These are phyloP conservation scores for Amanita brunnescens DNA, from an alignment of 768 basidiomycete genomes.

Conservation along the genomic window DNA sequence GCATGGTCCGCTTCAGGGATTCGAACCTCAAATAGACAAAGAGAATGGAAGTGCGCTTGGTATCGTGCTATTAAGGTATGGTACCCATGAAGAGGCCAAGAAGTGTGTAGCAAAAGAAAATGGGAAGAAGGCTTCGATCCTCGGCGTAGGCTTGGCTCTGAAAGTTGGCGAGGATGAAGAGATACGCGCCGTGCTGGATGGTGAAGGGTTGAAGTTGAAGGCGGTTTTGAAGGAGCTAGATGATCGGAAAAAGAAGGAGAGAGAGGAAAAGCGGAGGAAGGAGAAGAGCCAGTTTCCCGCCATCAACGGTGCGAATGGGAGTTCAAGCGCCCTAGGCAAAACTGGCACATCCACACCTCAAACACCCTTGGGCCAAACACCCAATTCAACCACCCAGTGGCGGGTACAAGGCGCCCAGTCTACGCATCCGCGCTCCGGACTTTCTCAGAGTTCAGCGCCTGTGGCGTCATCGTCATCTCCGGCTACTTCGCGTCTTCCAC, in stretches of 20 bases:
- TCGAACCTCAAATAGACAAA: conserved; percentile 74
- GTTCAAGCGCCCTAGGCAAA: conserved; percentile 8
- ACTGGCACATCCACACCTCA: conserved; percentile 9
- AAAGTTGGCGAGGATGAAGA: conserved; percentile 38
- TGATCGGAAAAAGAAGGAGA: conserved; percentile 39
- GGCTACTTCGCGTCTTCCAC: conserved; percentile 5
- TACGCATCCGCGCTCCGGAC: conserved; percentile 3
- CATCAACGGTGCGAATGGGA: conserved; percentile 7
- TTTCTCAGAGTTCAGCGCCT: conserved; percentile 4
- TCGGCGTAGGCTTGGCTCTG: conserved; percentile 22
- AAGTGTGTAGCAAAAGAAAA: conserved; percentile 58
- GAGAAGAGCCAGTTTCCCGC: conserved; percentile 16
- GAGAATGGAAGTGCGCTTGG: conserved; percentile 79
- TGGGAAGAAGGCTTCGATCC: conserved; percentile 45
- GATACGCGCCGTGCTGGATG: conserved; percentile 74
- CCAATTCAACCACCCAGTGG: conserved; percentile 7
- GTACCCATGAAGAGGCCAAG: conserved; percentile 58
- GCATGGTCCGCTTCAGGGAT: conserved; percentile 53
- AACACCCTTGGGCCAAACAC: conserved; percentile 10
- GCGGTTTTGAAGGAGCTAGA: conserved; percentile 63
- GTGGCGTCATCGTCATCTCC: conserved; percentile 7
- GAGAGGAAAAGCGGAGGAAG: conserved; percentile 33
- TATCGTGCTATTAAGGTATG: conserved; percentile 66
- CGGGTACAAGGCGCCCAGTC: conserved; percentile 7
- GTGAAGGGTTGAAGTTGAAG: conserved; percentile 54